phyloP scores from a whole-genome alignment of 805 yeast species.

The Starmerella khaoyaiensis region DNA sequence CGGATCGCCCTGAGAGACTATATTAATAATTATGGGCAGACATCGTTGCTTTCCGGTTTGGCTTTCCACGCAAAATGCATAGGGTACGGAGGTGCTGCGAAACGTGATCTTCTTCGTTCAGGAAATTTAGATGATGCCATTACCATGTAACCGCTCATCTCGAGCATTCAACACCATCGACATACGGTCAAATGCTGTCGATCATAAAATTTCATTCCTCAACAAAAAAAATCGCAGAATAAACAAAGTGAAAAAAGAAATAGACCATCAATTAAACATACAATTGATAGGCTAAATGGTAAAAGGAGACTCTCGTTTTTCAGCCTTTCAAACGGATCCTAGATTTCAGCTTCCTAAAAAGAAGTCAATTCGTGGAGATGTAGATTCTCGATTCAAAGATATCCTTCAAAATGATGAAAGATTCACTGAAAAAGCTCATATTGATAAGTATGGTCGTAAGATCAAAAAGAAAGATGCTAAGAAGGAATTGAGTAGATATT shows the following conservation, averaged over 20 bases:
- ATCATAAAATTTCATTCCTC: too few relatives aligned
- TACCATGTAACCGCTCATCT: too few relatives aligned
- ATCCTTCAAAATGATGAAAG: slow-evolving; percentile 47
- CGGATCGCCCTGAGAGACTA: too few relatives aligned
- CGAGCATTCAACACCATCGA: too few relatives aligned
- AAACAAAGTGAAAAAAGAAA: slow-evolving; percentile 1
- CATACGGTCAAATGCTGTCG: too few relatives aligned
- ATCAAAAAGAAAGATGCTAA: slow-evolving; percentile 36
- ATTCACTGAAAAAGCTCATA: slow-evolving; percentile 43
- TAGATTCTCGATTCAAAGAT: slow-evolving; percentile 76
- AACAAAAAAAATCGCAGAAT: neutral
- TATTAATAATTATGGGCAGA: too few relatives aligned
- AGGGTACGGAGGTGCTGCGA: too few relatives aligned
- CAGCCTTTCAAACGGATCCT: slow-evolving; percentile 73
- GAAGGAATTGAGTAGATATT: slow-evolving; percentile 52
- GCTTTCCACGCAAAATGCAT: too few relatives aligned
- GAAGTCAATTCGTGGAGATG: slow-evolving; percentile 56
- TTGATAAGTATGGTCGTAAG: slow-evolving; percentile 81
- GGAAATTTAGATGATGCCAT: too few relatives aligned
- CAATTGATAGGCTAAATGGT: neutral
- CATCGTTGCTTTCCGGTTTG: too few relatives aligned
- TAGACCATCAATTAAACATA: too few relatives aligned
- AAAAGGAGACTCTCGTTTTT: slow-evolving; percentile 67
- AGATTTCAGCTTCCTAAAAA: slow-evolving; percentile 65
- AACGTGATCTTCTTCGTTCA: too few relatives aligned